These are phyloP conservation scores for Boletus tylopilopsis DNA, from an alignment of 768 basidiomycete species.

Conservation along the genomic window DNA sequence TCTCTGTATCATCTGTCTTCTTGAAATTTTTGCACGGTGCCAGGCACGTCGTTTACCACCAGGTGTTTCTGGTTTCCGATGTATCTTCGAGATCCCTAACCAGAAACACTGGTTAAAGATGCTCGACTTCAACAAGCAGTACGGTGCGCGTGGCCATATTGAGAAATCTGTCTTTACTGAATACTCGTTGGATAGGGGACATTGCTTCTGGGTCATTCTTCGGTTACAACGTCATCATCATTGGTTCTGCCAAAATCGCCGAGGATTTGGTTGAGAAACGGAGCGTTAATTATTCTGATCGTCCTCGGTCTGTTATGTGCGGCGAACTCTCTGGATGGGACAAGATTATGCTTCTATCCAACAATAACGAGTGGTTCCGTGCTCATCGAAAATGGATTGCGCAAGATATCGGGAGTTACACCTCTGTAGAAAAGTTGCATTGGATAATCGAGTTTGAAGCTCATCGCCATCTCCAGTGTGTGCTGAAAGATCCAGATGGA, in stretches of 20 bases:
- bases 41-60: slow-evolving; percentile 12
- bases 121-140: slow-evolving; percentile 6
- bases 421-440: background rate
- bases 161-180: background rate
- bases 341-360: slow-evolving; percentile 16
- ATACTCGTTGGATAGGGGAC: slow-evolving; percentile 8
- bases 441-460: background rate
- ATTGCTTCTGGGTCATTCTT: slow-evolving; percentile 12
- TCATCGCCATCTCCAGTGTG: background rate
- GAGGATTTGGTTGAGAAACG: slow-evolving; percentile 46
- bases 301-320: slow-evolving; percentile 17
- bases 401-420: slow-evolving; percentile 4
- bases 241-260: slow-evolving; percentile 41
- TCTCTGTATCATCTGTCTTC: background rate
- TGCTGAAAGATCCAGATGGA: background rate
- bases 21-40: background rate
- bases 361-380: slow-evolving; percentile 14
- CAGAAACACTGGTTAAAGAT: slow-evolving; percentile 12
- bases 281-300: slow-evolving; percentile 38
- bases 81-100: slow-evolving; percentile 8
- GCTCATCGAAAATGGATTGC: slow-evolving; percentile 17
- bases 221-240: slow-evolving; percentile 36
- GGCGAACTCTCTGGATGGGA: slow-evolving; percentile 22
- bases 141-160: slow-evolving; percentile 8
- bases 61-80: slow-evolving; percentile 10